Evolutionary conservation across 176 grass and related monocot species (phyloP), one percentile per base, ranked within the genome.

Genomic region (Rhynchospora pubera): DNA sequence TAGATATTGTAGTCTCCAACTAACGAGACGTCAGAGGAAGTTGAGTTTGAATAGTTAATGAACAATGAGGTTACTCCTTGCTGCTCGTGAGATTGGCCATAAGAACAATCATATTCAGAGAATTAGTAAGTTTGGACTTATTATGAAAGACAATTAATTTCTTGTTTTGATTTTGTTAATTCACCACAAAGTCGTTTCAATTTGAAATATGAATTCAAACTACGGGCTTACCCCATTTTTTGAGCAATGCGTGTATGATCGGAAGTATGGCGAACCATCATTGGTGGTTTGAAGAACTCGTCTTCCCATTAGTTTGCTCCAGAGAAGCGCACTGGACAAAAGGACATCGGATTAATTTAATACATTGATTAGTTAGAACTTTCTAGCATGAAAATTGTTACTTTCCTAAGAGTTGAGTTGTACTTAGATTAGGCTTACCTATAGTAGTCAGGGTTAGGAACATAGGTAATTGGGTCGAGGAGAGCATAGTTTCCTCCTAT

Each of bases 401-500:
- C 23, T 4, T 30, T 76, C 15, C 11, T 15, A 30, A 56, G 18
- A 9, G 9, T 63, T 4, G 28, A 74, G 2, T 30, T 77, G 22
- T 67, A 50, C 14, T 51, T 74, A 75, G 11, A 75, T 53, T 11
- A 84, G 23, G 59, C 71, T 79, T 45, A 68, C 86, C 86, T 72
- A 71, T 89, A 92, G 85, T 92, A 92, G 64, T 92, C 90, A 39
- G 90, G 90, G 78, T 89, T 87, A 42, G 90, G 90, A 16, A 82
- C 67, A 83, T 89, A 87, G 5, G 87, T 89, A 52, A 58, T 85
- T 61, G 87, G 80, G 87, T 92, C 71, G 50, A 92, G 87, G 53
- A 92, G 87, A 74, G 81, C 88, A 86, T 92, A 92, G 84, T 92
- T 89, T 45, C 90, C 87, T 68, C 90, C 90, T 78, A 89, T 84